Evolutionary conservation across 345 rosid species (phyloP).

Genomic region (Eucalyptus rudis): DNA sequence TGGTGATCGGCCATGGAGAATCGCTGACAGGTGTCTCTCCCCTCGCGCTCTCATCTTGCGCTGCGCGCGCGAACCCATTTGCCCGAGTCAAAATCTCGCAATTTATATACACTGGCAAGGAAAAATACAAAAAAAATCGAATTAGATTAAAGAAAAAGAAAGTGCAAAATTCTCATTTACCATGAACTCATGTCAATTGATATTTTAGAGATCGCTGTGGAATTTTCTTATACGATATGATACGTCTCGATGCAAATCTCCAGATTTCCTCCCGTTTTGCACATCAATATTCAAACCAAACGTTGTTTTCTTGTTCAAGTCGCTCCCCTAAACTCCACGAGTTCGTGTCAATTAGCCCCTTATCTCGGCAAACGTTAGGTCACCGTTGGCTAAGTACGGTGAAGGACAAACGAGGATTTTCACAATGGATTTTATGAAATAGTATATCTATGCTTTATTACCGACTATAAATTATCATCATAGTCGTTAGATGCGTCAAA

Average conservation of each 20-base stretch:
- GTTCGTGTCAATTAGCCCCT: neutral
- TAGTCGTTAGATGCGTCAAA: no score
- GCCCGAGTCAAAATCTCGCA: neutral
- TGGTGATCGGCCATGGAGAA: neutral
- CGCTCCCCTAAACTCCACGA: neutral
- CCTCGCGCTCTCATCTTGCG: neutral
- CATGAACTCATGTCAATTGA: neutral
- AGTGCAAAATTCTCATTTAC: neutral
- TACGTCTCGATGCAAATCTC: fast-evolving
- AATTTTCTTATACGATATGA: neutral
- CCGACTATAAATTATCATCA: neutral
- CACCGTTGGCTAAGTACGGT: neutral
- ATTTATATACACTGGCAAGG: neutral
- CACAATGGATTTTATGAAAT: neutral
- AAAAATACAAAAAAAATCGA: neutral
- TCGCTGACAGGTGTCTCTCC: neutral
- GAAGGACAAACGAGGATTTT: neutral
- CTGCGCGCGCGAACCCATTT: neutral
- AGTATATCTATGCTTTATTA: no score
- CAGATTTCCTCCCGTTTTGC: fast-evolving
- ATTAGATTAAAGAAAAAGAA: no score
- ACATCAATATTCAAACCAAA: neutral
- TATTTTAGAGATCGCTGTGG: neutral
- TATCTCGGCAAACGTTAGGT: neutral
- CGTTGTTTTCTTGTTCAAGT: neutral